Evolutionary conservation across 2,329 filamentous ascomycete genomes (phyloP).

Genomic region (Cordyceps cateniannulata): DNA sequence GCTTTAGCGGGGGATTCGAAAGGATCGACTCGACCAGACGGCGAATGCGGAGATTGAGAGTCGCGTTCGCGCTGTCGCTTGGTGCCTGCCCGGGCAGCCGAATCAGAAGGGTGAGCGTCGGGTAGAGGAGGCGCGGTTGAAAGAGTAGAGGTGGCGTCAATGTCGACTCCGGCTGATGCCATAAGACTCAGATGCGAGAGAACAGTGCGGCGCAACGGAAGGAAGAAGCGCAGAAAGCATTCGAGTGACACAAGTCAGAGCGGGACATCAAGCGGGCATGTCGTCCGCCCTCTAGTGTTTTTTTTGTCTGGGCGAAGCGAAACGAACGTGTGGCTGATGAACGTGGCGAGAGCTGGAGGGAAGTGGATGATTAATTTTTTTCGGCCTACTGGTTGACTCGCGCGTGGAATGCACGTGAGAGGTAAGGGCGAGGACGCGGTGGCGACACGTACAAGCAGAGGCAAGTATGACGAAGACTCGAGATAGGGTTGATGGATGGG

Average conservation of each 20-base stretch:
- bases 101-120: conserved; percentile 23
- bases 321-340: conserved; percentile 36
- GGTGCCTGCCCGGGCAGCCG: conserved; percentile 3
- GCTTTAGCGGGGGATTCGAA: conserved; percentile 48
- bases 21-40: conserved; percentile 24
- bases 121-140: neutral
- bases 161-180: conserved; percentile 7
- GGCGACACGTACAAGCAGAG: neutral
- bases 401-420: conserved; percentile 8
- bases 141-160: conserved; percentile 5
- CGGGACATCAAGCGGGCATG: conserved; percentile 10
- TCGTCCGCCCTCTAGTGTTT: conserved; percentile 3
- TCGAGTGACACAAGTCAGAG: conserved; percentile 1
- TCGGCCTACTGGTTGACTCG: conserved; percentile 11
- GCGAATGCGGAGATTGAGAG: conserved; percentile 31
- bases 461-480: neutral
- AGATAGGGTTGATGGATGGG: neutral
- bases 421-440: neutral
- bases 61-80: conserved; percentile 45
- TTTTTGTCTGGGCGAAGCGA: conserved; percentile 18
- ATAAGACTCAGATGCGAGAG: conserved; percentile 5
- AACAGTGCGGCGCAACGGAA: neutral
- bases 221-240: conserved; percentile 1
- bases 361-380: conserved; percentile 17
- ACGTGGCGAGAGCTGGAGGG: conserved; percentile 36